phyloP scores from a whole-genome alignment of 306 rosid species.

The Trichosanthes truncata region DNA sequence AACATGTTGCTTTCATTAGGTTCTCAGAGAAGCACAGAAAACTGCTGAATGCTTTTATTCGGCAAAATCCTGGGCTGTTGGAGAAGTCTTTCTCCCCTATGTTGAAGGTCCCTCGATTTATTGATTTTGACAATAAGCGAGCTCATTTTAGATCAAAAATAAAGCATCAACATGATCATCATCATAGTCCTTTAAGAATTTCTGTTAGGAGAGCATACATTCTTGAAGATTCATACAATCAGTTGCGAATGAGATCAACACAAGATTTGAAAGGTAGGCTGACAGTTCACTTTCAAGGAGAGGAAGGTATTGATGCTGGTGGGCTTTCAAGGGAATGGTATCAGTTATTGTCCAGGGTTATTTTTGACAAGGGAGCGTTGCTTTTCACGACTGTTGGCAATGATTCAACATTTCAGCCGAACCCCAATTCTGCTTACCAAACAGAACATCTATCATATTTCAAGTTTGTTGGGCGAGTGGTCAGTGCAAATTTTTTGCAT shows the following conservation, averaged over 20 bases:
- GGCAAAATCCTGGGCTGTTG: slow-evolving; percentile 93
- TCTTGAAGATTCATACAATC: slow-evolving; percentile 94
- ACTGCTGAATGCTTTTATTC: slow-evolving; percentile 78
- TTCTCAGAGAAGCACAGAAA: slow-evolving; percentile 96
- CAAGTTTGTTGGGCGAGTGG: slow-evolving; percentile 98
- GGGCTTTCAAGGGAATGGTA: slow-evolving; percentile 99
- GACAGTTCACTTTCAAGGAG: slow-evolving; percentile 98
- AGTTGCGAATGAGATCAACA: slow-evolving; percentile 81
- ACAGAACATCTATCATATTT: slow-evolving; percentile 96
- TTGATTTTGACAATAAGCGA: slow-evolving; percentile 93
- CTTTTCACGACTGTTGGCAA: slow-evolving; percentile 95
- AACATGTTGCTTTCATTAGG: slow-evolving; percentile 63
- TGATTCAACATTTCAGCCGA: slow-evolving; percentile 92
- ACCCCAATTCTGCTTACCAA: slow-evolving; percentile 93
- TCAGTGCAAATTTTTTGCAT: slow-evolving; percentile 34
- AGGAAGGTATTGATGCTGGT: slow-evolving; percentile 98
- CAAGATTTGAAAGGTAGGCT: slow-evolving; percentile 86
- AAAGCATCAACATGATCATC: slow-evolving; percentile 92
- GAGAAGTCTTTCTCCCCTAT: slow-evolving; percentile 87
- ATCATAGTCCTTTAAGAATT: slow-evolving; percentile 83
- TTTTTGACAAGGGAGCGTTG: slow-evolving; percentile 92
- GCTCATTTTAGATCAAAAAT: slow-evolving; percentile 90
- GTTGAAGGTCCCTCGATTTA: slow-evolving; percentile 85
- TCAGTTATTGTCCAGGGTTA: slow-evolving; percentile 82
- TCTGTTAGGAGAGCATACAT: slow-evolving; percentile 94